Base-by-base conservation (phyloP, 192 early-diverging fungal species). In the Haplosporangium gracile region DNA sequence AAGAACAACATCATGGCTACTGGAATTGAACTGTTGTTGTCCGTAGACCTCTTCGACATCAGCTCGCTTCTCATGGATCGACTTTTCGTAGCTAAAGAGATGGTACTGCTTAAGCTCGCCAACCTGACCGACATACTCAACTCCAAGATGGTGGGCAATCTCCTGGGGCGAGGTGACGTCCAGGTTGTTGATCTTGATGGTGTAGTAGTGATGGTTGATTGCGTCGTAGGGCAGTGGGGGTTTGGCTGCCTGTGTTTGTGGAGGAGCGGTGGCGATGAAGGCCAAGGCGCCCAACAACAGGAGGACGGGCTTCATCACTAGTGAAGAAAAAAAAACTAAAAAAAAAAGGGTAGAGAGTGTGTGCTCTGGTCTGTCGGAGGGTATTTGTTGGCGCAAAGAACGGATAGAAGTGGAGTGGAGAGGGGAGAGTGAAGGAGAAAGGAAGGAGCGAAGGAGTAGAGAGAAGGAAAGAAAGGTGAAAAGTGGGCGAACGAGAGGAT, bases 61-160 rank as follows among this genome's bases (percentile, higher is more conserved):
- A 29, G 88, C 79, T 36, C 88, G 83, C 40, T 82, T 88, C 40
- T 79, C 45, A 36, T 49, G 24, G 10, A 42, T n/a, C 22, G 79
- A 47, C 65, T 91, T 92, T 26, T 88, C 81, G 55, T 88, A 86
- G 22, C 94, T 93, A 36, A 94, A 91, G 49, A 94, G 89, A 79
- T 93, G 94, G 81, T 95, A 92, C 39, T 94, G 86, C 0, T 43
- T 18, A 36, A 97, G 82, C 74, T 94, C 92, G 36, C 96, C 96
- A 8, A 97, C 91, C 40, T 85, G 90, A 20, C 95, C 95, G 42
- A 92, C 87, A 57, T 88, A 90, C 39, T 78, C 69, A 8, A 89
- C 87, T 10, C 87, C 82, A 32, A 93, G 68, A n/a, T 87, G 77
- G 1, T 76, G 68, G 7, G 88, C 89, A 29, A 91, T 74, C 45